Evolutionary conservation across 2,329 filamentous ascomycete genomes (phyloP), one percentile per base, ranked within the genome.

Genomic region (Aspergillus piperis): DNA sequence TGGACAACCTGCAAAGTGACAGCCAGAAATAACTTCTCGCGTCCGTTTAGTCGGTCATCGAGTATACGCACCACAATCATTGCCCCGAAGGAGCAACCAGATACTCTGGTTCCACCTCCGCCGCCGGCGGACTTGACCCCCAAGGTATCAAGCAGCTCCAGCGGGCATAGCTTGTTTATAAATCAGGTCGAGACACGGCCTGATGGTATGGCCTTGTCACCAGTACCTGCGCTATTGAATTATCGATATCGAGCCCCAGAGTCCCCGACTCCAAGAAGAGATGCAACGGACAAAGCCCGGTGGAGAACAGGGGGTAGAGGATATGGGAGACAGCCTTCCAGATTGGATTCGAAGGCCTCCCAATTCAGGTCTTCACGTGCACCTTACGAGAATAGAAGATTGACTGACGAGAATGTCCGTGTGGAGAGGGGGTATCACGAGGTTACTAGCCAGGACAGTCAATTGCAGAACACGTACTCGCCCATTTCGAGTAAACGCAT

Each of bases 401-500:
- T 59, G 17, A 73, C 69, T 38, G 72, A 75, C 44, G 75, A 77
- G 49, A 77, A 76, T 54, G 17, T 59, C 11, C 64, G 60, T 42
- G 60, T 65, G 25, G 62, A 64, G 38, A 57, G 64, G 30, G 59
- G 62, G 21, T 64, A 63, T 17, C 54, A 62, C 11, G 62, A 64
- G 3, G 52, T 58, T 38, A 62, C 63, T 51, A 65, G 64, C 7
- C 55, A 63, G 19, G 66, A 70, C 41, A 61, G 60, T 15, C 63
- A 67, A 11, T 30, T 67, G 5, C 66, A 71, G 50, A 68, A 65
- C 17, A 47, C 63, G 32, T 66, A 68, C 42, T 66, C 68, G 3
- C 67, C 68, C 1, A 69, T 75, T 8, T 73, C 71, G 27, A 74
- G 71, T 61, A 76, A 77, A 54, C 68, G 62, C 19, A 75, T 77